These are phyloP conservation scores for Cutaneotrichosporon daszewskae DNA, from an alignment of 1,284 basidiomycete genomes.

Conservation along the genomic window DNA sequence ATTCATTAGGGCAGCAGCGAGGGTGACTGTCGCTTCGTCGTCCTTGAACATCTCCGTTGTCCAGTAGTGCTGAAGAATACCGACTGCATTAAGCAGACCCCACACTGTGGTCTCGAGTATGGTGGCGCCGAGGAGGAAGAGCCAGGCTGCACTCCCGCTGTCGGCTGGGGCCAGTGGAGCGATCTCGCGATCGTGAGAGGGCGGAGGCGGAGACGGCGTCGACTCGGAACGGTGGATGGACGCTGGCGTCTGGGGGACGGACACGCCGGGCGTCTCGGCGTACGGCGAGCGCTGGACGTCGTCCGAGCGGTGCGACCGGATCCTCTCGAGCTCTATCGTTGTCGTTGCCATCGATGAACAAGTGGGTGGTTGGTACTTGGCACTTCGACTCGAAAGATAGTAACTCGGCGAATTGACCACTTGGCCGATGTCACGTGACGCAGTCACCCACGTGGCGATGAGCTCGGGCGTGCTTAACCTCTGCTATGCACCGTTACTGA, in stretches of 20 bases:
- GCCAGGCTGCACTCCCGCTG: slow-evolving; percentile 36
- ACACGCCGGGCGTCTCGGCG: background rate
- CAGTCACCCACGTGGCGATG: too few species aligned
- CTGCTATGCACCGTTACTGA: too few species aligned
- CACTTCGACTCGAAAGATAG: too few species aligned
- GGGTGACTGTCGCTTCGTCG: slow-evolving; percentile 17
- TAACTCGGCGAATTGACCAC: too few species aligned
- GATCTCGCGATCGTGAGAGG: background rate
- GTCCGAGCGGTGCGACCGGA: background rate
- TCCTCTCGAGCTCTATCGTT: background rate
- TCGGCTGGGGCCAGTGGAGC: slow-evolving; percentile 34
- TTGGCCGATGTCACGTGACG: too few species aligned
- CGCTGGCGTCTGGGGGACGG: background rate
- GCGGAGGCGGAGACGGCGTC: background rate
- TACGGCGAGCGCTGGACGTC: slow-evolving; percentile 1
- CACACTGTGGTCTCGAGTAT: slow-evolving; percentile 40
- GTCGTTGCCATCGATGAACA: too few species aligned
- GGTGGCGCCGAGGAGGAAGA: slow-evolving; percentile 38
- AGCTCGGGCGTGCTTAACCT: too few species aligned
- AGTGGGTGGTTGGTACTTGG: too few species aligned
- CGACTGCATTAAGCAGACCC: slow-evolving; percentile 40
- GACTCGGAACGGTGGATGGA: background rate
- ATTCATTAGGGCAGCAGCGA: slow-evolving; percentile 39
- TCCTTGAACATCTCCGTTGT: slow-evolving; percentile 25
- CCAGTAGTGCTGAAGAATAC: slow-evolving; percentile 43